These are phyloP conservation scores for Blastocrithidia nonstop DNA, from an alignment of 208 protist species.

Conservation along the genomic window DNA sequence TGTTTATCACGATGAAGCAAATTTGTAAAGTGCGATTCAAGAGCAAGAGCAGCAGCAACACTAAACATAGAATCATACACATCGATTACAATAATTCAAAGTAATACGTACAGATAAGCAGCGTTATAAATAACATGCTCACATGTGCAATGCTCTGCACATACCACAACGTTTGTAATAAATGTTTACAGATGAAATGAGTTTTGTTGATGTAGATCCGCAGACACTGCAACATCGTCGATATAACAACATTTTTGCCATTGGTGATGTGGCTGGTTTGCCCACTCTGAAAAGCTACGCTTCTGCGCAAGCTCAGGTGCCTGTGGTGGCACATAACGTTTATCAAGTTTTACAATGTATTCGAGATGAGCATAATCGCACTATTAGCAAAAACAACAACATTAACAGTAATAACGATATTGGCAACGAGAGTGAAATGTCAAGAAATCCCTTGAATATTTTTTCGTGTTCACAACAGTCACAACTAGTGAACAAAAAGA, in stretches of 20 bases:
- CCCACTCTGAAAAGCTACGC: slow-evolving; percentile 73
- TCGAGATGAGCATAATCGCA: too few relatives aligned
- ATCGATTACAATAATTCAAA: neutral
- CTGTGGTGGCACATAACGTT: slow-evolving; percentile 74
- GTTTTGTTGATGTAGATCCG: slow-evolving; percentile 63
- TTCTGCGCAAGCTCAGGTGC: slow-evolving; percentile 55
- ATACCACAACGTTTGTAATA: too few relatives aligned
- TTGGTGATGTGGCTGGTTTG: slow-evolving; percentile 71
- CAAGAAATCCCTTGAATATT: neutral
- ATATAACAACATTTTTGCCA: slow-evolving; percentile 59
- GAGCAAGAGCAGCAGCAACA: too few relatives aligned
- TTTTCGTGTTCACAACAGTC: too few relatives aligned
- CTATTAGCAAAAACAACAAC: slow-evolving; percentile 6
- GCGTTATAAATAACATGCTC: too few relatives aligned
- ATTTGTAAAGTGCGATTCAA: too few relatives aligned
- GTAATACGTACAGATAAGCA: neutral
- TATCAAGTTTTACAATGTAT: too few relatives aligned
- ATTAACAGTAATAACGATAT: neutral
- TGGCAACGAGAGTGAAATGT: neutral
- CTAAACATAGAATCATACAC: too few relatives aligned
- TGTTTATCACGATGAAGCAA: too few relatives aligned
- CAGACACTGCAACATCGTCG: slow-evolving; percentile 56
- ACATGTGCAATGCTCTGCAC: too few relatives aligned
- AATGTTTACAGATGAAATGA: slow-evolving; percentile 18
- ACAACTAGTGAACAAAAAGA: too few relatives aligned